Conservation (phyloP, 1,139 yeast species). For the Geotrichum aggregatum region DNA sequence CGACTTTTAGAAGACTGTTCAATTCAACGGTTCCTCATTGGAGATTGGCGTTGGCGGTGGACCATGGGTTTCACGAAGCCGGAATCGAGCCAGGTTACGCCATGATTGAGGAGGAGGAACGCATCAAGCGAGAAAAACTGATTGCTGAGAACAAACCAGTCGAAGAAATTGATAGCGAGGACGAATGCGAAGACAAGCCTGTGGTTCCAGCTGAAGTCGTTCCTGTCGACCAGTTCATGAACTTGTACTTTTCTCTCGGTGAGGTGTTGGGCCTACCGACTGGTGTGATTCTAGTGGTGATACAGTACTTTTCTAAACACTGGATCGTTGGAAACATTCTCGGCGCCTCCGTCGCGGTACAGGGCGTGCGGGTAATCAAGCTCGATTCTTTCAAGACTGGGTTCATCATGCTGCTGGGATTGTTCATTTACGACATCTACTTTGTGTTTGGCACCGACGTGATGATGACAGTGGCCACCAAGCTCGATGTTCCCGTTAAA, state of each 20-base stretch:
- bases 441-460: conserved; percentile 62
- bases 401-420: conserved; percentile 44
- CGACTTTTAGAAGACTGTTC: conserved; percentile 30
- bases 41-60: conserved; percentile 37
- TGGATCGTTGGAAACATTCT: conserved; percentile 38
- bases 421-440: conserved; percentile 60
- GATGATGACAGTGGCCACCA: conserved; percentile 60
- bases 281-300: conserved; percentile 12
- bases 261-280: conserved; percentile 34
- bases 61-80: conserved; percentile 32
- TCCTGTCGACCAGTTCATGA: conserved; percentile 17
- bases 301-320: conserved; percentile 33
- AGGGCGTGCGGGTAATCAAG: conserved; percentile 29
- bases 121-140: conserved; percentile 6
- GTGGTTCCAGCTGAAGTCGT: conserved; percentile 13
- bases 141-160: conserved; percentile 3
- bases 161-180: conserved; percentile 24
- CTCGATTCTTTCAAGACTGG: conserved; percentile 46
- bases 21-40: conserved; percentile 32
- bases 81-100: conserved; percentile 30
- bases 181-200: conserved; percentile 23
- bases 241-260: conserved; percentile 27
- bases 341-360: conserved; percentile 23
- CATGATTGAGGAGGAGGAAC: conserved; percentile 12
- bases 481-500: conserved; percentile 54